Percentiles rank a stretch among this genome's conserved stretches.
Conservation (phyloP, 805 yeast species). For the Candida tammaniensis region DNA sequence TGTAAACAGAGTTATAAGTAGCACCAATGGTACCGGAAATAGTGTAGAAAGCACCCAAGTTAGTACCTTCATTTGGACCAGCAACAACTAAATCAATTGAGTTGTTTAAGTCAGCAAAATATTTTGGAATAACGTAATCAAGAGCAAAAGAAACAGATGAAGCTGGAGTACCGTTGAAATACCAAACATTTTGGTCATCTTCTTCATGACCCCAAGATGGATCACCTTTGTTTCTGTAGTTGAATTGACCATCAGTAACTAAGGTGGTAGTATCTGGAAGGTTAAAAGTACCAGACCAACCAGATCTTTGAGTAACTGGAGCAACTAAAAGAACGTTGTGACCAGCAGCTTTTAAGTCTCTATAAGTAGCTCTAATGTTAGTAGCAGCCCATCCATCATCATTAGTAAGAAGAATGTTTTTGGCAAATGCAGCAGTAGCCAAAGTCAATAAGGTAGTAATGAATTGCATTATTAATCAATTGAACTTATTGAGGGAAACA, state of each 20-base stretch:
- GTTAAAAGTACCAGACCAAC: conserved; percentile 53
- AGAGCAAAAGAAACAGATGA: conserved; percentile 49
- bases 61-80: conserved; percentile 55
- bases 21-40: conserved; percentile 54
- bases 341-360: conserved; percentile 44
- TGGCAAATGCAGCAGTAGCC: conserved; percentile 16
- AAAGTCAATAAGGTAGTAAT: conserved; percentile 36
- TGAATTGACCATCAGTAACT: conserved; percentile 43
- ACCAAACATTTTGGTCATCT: conserved; percentile 41
- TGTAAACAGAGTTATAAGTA: conserved; percentile 43
- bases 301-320: conserved; percentile 49
- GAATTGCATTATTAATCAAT: conserved; percentile 47
- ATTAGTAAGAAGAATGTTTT: conserved; percentile 36
- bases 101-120: conserved; percentile 33
- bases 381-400: conserved; percentile 59
- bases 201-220: conserved; percentile 56
- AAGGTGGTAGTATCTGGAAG: conserved; percentile 33
- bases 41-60: conserved; percentile 40
- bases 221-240: conserved; percentile 43
- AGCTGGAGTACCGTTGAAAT: conserved; percentile 57
- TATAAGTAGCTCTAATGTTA: conserved; percentile 52
- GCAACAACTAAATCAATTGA: conserved; percentile 48
- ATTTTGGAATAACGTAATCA: conserved; percentile 45
- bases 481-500: no score
- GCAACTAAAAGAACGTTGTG: conserved; percentile 48